These are phyloP conservation scores for Ogataea wickerhamii DNA, from an alignment of 805 yeast genomes.

Conservation along the genomic window DNA sequence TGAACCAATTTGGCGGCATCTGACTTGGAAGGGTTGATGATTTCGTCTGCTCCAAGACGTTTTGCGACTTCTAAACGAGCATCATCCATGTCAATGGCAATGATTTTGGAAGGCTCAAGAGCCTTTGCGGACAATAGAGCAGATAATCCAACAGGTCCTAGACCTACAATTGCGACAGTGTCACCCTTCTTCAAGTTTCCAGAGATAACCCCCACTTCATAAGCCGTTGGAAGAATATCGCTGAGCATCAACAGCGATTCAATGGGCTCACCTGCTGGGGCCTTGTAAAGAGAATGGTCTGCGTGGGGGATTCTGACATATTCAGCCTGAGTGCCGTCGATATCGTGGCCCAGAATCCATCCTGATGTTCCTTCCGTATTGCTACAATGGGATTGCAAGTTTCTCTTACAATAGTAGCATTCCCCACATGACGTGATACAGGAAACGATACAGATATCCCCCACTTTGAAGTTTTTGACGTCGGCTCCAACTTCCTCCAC, in stretches of 20 bases:
- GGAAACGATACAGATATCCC: slow-evolving; percentile 60
- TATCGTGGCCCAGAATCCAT: slow-evolving; percentile 52
- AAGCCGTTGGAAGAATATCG: slow-evolving; percentile 65
- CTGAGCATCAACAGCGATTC: slow-evolving; percentile 59
- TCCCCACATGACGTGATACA: slow-evolving; percentile 62
- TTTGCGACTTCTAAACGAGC: slow-evolving; percentile 54
- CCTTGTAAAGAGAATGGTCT: slow-evolving; percentile 36
- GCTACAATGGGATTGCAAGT: slow-evolving; percentile 58
- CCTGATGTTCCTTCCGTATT: slow-evolving; percentile 41
- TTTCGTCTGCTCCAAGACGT: slow-evolving; percentile 57
- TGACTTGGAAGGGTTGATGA: slow-evolving; percentile 48
- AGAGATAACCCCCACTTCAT: slow-evolving; percentile 62
- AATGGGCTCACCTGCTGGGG: slow-evolving; percentile 30
- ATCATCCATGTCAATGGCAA: slow-evolving; percentile 59
- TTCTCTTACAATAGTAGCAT: slow-evolving; percentile 52
- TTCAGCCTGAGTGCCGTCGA: slow-evolving; percentile 69
- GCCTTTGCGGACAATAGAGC: slow-evolving; percentile 55
- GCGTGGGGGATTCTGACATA: slow-evolving; percentile 53
- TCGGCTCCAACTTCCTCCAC: slow-evolving; percentile 47
- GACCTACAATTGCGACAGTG: slow-evolving; percentile 59
- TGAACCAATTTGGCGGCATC: slow-evolving; percentile 37
- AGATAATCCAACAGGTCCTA: slow-evolving; percentile 65
- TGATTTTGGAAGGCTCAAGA: slow-evolving; percentile 51
- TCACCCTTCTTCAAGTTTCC: slow-evolving; percentile 53
- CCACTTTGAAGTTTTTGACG: slow-evolving; percentile 47